Percentiles rank a stretch among this genome's conserved stretches.
Conservation (phyloP, 1,284 basidiomycete genomes). For the Anthracocystis setariae region DNA sequence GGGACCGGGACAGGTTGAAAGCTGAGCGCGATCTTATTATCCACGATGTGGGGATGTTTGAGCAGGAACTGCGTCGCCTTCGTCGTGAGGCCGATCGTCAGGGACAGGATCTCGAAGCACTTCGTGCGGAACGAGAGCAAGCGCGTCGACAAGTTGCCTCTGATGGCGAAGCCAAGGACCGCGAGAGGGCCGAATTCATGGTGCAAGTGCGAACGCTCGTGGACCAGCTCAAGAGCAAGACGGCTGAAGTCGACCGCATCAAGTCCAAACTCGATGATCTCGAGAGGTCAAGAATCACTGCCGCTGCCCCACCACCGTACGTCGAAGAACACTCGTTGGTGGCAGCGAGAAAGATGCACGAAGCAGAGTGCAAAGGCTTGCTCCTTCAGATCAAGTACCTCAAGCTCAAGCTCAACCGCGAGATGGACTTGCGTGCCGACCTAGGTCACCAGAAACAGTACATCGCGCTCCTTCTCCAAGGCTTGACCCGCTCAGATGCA, state of each 20-base stretch:
- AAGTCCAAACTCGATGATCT: slow-evolving; percentile 34
- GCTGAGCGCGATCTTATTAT: slow-evolving; percentile 49
- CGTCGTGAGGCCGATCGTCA: slow-evolving; percentile 47
- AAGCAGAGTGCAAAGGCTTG: slow-evolving; percentile 85
- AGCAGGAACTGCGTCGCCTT: slow-evolving; percentile 43
- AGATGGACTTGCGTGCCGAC: slow-evolving; percentile 81
- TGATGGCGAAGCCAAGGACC: slow-evolving; percentile 26
- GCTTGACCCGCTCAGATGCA: slow-evolving; percentile 22
- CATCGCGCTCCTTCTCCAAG: slow-evolving; percentile 34
- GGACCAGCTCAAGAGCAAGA: slow-evolving; percentile 37
- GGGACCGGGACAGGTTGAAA: slow-evolving; percentile 47
- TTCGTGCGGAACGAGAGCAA: slow-evolving; percentile 37
- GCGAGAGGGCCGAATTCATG: slow-evolving; percentile 26
- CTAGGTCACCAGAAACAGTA: slow-evolving; percentile 81
- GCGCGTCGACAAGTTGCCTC: slow-evolving; percentile 17
- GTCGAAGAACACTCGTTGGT: slow-evolving; percentile 20
- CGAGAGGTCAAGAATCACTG: slow-evolving; percentile 9
- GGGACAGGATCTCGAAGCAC: slow-evolving; percentile 46
- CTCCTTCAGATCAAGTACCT: slow-evolving; percentile 89
- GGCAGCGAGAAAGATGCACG: slow-evolving; percentile 71
- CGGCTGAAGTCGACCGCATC: slow-evolving; percentile 29
- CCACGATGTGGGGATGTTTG: slow-evolving; percentile 50
- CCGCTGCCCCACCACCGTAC: slow-evolving; percentile 16
- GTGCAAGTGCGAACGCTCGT: slow-evolving; percentile 30
- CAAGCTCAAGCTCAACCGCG: slow-evolving; percentile 88